A percentile compares a stretch with the other conserved stretches of the same genome.
Conservation (phyloP, 805 yeast genomes). For the Groenewaldozyma tartarivorans region DNA sequence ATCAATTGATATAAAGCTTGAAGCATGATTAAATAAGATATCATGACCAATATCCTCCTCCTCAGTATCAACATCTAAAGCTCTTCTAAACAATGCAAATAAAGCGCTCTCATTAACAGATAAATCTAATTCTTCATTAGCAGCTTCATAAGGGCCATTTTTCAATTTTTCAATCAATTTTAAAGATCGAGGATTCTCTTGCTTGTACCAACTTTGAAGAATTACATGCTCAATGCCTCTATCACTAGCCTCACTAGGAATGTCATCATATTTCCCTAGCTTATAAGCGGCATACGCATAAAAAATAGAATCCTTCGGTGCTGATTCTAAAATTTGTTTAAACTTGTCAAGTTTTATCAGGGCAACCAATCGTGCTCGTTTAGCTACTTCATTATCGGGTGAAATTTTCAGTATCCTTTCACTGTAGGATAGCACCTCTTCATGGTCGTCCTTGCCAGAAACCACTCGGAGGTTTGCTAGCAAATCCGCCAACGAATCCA, state of each 20-base stretch:
- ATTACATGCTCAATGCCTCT: slow-evolving; percentile 39
- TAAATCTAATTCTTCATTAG: slow-evolving; percentile 43
- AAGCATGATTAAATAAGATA: slow-evolving; percentile 48
- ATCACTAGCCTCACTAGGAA: slow-evolving; percentile 13
- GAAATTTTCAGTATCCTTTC: slow-evolving; percentile 15
- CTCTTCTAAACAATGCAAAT: slow-evolving; percentile 35
- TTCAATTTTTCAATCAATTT: slow-evolving; percentile 35
- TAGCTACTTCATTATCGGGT: slow-evolving; percentile 25
- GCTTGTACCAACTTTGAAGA: slow-evolving; percentile 46
- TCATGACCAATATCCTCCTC: slow-evolving; percentile 37
- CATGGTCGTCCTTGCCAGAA: slow-evolving; percentile 23
- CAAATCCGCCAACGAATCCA: slow-evolving; percentile 20
- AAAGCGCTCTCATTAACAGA: slow-evolving; percentile 54
- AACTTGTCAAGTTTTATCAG: slow-evolving; percentile 52
- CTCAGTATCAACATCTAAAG: not conserved
- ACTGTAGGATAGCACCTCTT: slow-evolving; percentile 14
- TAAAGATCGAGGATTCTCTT: slow-evolving; percentile 37
- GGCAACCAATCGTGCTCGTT: slow-evolving; percentile 42
- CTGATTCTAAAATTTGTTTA: slow-evolving; percentile 19
- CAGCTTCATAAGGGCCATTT: slow-evolving; percentile 18
- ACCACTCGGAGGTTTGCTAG: slow-evolving; percentile 30
- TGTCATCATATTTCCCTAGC: slow-evolving; percentile 34
- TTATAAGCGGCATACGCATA: slow-evolving; percentile 52
- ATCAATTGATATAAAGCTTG: slow-evolving; percentile 37
- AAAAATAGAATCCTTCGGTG: not conserved